Conservation (phyloP, 2,329 filamentous ascomycete genomes). For the Spiromastix sp. region DNA sequence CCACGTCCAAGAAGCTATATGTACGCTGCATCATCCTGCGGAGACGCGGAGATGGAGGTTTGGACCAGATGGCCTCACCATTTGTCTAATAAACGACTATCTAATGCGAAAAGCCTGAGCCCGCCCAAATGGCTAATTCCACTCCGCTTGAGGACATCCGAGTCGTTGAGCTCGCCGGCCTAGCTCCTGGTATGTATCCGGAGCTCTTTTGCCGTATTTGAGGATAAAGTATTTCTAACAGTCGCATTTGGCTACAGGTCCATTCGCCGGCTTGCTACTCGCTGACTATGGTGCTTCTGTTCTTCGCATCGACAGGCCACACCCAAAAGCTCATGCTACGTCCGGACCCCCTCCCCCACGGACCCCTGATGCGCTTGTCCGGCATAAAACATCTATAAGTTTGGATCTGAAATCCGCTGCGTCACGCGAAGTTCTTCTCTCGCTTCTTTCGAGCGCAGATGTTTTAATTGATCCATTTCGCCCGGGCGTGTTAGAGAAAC, state of each 20-base stretch:
- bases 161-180: conserved; percentile 19
- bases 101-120: no score
- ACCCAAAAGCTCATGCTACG: conserved; percentile 29
- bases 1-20: no score
- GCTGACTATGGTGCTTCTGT: conserved; percentile 83
- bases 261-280: conserved; percentile 79
- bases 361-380: conserved; percentile 64
- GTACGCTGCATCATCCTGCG: no score
- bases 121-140: no score
- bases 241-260: no score
- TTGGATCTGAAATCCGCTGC: conserved; percentile 62
- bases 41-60: no score
- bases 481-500: conserved; percentile 77
- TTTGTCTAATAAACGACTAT: no score
- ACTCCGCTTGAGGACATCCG: conserved; percentile 15
- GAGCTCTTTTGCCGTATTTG: conserved; percentile 19
- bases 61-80: no score
- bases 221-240: conserved; percentile 12
- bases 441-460: conserved; percentile 55
- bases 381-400: conserved; percentile 69
- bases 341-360: conserved; percentile 29
- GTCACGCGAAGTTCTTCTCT: conserved; percentile 57
- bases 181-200: conserved; percentile 16
- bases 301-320: conserved; percentile 67
- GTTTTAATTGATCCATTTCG: conserved; percentile 89